A percentile compares a stretch with the other conserved stretches of the same genome.
phyloP scores from a whole-genome alignment of 768 basidiomycete species.

The Pluteus cervinus region DNA sequence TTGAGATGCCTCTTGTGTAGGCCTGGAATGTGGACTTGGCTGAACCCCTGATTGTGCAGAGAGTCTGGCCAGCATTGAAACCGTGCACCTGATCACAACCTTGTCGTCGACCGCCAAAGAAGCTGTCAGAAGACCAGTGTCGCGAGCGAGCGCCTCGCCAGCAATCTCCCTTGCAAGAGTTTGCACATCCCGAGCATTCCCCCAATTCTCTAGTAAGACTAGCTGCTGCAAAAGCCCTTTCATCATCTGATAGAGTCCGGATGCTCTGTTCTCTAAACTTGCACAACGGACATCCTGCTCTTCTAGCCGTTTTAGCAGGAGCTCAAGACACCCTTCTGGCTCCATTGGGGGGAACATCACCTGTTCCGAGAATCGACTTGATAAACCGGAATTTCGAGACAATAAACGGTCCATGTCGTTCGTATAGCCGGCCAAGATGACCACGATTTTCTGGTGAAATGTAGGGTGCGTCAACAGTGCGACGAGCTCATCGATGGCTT shows the following conservation, averaged over 20 bases:
- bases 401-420: conserved; percentile 59
- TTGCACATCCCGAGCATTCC: conserved; percentile 62
- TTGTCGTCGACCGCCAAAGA: conserved; percentile 16
- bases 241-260: conserved; percentile 27
- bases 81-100: conserved; percentile 23
- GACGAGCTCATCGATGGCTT: conserved; percentile 70
- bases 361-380: conserved; percentile 64
- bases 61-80: conserved; percentile 12
- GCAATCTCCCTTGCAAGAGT: conserved; percentile 46
- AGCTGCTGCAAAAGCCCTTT: conserved; percentile 32
- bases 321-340: conserved; percentile 39
- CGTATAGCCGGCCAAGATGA: conserved; percentile 69
- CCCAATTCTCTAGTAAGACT: conserved; percentile 49
- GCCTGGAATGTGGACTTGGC: conserved; percentile 8
- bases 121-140: conserved; percentile 8
- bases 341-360: conserved; percentile 48
- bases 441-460: conserved; percentile 53
- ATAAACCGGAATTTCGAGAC: conserved; percentile 52
- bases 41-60: conserved; percentile 9
- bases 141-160: conserved; percentile 27
- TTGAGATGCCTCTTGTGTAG: conserved; percentile 5
- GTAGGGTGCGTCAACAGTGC: conserved; percentile 51
- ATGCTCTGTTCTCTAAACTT: conserved; percentile 27
- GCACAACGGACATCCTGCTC: conserved; percentile 34
- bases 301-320: conserved; percentile 41